Percentiles rank a stretch among this genome's conserved stretches.
These are phyloP conservation scores for Colletotrichum sp. DNA, from an alignment of 2,329 filamentous ascomycete species.

Conservation along the genomic window DNA sequence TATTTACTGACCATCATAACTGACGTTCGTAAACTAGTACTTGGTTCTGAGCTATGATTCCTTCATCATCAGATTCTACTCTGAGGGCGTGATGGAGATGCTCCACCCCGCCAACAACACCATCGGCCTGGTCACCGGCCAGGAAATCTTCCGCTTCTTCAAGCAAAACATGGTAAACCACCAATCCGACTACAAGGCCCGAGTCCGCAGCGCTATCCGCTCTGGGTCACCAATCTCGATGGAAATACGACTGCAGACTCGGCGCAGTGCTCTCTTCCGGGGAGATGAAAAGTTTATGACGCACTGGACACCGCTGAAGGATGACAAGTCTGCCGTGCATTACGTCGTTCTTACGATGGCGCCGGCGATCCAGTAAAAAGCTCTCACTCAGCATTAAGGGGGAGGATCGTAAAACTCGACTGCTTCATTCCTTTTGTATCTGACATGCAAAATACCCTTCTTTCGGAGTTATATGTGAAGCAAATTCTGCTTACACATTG, in stretches of 20 bases:
- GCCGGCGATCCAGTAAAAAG: conserved; percentile 1
- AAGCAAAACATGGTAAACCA: conserved; percentile 27
- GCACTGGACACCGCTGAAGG: conserved; percentile 24
- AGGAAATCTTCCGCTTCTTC: conserved; percentile 30
- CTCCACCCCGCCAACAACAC: conserved; percentile 28
- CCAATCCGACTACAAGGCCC: conserved; percentile 26
- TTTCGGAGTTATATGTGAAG: too few species aligned
- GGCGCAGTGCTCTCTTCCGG: conserved; percentile 28
- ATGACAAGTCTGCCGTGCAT: conserved; percentile 6
- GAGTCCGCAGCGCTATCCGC: conserved; percentile 22
- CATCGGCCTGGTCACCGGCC: conserved; percentile 23
- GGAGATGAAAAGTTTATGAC: conserved; percentile 24
- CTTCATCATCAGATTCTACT: conserved; percentile 29
- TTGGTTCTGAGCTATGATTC: conserved; percentile 26
- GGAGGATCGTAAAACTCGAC: too few species aligned
- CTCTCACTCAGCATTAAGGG: fast-evolving
- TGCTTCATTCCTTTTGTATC: neutral
- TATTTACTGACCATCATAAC: neutral
- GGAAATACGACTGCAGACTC: conserved; percentile 29
- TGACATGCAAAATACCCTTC: neutral
- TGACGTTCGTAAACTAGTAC: conserved; percentile 9
- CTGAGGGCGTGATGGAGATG: conserved; percentile 26
- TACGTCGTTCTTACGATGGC: conserved; percentile 20
- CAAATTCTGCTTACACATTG: fast-evolving
- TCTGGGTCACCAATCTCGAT: conserved; percentile 35